Percentiles rank a stretch among this genome's conserved stretches.
These are phyloP conservation scores for Debaryomyces robertsiae DNA, from an alignment of 1,139 yeast genomes.

Conservation along the genomic window DNA sequence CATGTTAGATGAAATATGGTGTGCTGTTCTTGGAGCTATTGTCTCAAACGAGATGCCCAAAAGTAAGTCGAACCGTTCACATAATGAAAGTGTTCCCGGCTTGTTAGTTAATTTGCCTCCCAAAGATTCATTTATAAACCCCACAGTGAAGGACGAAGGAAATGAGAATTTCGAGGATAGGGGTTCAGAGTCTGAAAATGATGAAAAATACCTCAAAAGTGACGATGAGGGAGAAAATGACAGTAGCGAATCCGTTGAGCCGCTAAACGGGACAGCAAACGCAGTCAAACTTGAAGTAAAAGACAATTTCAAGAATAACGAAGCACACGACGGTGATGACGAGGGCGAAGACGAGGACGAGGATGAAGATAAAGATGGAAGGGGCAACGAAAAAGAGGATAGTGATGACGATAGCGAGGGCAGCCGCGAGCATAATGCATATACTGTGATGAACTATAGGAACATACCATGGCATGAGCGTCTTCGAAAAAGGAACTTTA, in stretches of 20 bases:
- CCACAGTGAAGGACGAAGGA: conserved; percentile 29
- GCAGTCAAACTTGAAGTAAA: conserved; percentile 4
- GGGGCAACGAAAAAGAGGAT: conserved; percentile 18
- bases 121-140: conserved; percentile 28
- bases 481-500: conserved; percentile 70
- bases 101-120: conserved; percentile 47
- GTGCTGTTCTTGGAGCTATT: conserved; percentile 56
- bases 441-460: conserved; percentile 59
- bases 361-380: conserved; percentile 22
- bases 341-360: conserved; percentile 21
- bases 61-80: conserved; percentile 20
- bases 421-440: conserved; percentile 49
- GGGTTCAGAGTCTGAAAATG: conserved; percentile 9
- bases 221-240: conserved; percentile 18
- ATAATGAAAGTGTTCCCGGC: conserved; percentile 35
- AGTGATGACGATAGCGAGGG: conserved; percentile 21
- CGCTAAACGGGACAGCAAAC: conserved; percentile 2
- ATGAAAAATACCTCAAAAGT: conserved; percentile 13
- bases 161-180: conserved; percentile 20
- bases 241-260: conserved; percentile 15
- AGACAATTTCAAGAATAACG: conserved; percentile 4
- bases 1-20: conserved; percentile 70
- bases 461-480: conserved; percentile 77
- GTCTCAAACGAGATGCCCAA: conserved; percentile 41
- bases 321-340: conserved; percentile 15